Evolutionary conservation across 108 stramenopile genomes (phyloP).

Genomic region (Epithemia pelagica): DNA sequence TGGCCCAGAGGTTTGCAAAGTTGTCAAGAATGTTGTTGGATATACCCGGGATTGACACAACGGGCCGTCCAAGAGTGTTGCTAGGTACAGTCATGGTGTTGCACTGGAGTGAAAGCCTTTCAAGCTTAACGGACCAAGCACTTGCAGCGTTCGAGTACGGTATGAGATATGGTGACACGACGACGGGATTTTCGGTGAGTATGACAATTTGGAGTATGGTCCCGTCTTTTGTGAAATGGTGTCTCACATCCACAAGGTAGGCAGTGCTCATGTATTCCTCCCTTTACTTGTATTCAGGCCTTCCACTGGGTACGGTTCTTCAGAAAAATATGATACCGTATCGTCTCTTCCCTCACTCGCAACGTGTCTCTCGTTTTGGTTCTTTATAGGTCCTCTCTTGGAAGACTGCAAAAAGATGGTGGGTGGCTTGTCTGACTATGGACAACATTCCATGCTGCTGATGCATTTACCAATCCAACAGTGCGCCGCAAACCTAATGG

Average conservation of each 20-base stretch:
- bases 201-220: too few relatives aligned
- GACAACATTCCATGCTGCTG: not conserved
- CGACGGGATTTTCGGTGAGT: not conserved
- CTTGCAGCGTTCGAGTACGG: not conserved
- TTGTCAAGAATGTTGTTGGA: not conserved
- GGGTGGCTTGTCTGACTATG: not conserved
- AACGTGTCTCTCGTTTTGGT: not conserved
- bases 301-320: not conserved
- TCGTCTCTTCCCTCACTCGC: not conserved
- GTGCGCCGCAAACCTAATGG: not conserved
- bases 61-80: not conserved
- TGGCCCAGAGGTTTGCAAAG: not conserved
- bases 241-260: not conserved
- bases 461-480: not conserved
- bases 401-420: not conserved
- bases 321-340: too few relatives aligned
- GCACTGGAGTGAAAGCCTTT: not conserved
- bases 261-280: not conserved
- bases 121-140: not conserved
- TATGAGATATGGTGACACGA: not conserved
- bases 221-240: too few relatives aligned
- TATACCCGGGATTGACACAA: not conserved
- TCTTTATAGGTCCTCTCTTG: not conserved
- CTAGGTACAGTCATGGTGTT: not conserved
- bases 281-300: not conserved